These are phyloP conservation scores for Sherardia arvensis DNA, from an alignment of 257 asterid species.

Conservation along the genomic window DNA sequence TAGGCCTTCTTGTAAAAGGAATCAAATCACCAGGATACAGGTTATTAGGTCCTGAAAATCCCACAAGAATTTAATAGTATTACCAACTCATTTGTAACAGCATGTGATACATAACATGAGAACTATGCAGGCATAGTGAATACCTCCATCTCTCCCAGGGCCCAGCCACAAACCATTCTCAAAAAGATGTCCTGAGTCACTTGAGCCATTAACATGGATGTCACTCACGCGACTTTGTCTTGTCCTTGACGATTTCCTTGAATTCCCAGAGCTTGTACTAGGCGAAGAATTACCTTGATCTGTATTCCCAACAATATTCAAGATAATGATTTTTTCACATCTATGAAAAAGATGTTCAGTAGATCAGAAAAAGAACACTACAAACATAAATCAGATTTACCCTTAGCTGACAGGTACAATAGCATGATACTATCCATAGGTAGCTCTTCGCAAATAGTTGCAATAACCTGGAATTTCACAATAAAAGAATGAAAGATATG, in stretches of 20 bases:
- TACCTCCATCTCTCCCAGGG: conserved; percentile 80
- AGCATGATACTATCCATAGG: conserved; percentile 76
- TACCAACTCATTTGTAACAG: not conserved
- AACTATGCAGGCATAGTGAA: not conserved
- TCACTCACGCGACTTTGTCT: conserved; percentile 29
- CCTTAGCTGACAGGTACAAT: conserved; percentile 74
- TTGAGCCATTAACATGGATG: conserved; percentile 39
- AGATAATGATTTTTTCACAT: conserved; percentile 3
- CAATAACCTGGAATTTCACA: conserved; percentile 55
- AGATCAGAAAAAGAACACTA: conserved; percentile 7
- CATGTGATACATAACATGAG: not conserved
- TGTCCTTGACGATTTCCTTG: conserved; percentile 35
- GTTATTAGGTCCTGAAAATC: conserved; percentile 57
- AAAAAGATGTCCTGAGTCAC: conserved; percentile 38
- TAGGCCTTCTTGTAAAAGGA: conserved; percentile 92
- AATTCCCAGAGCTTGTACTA: conserved; percentile 37
- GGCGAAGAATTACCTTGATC: conserved; percentile 37
- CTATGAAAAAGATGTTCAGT: not conserved
- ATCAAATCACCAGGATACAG: conserved; percentile 88
- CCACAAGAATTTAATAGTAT: conserved; percentile 3
- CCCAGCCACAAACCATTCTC: conserved; percentile 64
- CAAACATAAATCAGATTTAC: conserved; percentile 24
- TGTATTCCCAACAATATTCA: conserved; percentile 37
- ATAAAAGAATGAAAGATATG: not conserved
- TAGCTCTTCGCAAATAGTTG: conserved; percentile 78